Base-by-base conservation (phyloP, 1,284 basidiomycete species). In the Ganoderma resinaceum region DNA sequence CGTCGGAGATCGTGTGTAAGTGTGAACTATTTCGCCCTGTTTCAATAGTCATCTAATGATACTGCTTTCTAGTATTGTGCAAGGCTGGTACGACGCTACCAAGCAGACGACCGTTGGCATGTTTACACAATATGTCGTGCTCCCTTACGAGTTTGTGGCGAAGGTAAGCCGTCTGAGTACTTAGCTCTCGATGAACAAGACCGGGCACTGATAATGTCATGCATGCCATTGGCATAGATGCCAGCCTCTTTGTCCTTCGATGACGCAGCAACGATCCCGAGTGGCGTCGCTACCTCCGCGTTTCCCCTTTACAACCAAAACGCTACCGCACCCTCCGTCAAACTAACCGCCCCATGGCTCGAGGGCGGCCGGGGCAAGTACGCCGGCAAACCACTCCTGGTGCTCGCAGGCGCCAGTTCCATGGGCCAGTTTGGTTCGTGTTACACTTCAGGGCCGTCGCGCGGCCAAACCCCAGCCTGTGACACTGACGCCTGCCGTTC, bases 1-100 rank as follows among this genome's bases (percentile, higher is more conserved):
- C 38, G 75, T 80, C 1, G 85, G 86, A 4, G 84, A 87, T 66
- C 80, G 75, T 68, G 81, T 86, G 78, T 79, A 75, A 12, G 61
- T 86, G 77, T 78, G 74, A 9, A 3, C 18, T 9, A n/a, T 26
- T 2, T 11, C 20, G n/a, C 31, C 18, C 7, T n/a, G 42, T 1
- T 62, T 53, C 4, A 12, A 26, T 16, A 14, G 20, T 43, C 49
- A 35, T 18, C n/a, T n/a, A n/a, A 20, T 18, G 3, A n/a, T n/a
- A 5, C 31, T 11, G 14, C 20, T 14, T 12, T 26, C 14, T 37
- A 63, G 62, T 9, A 6, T 53, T 16, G 49, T 40, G 9, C 31
- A 63, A 37, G 62, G 62, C 33, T 35, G 42, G 33, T 52, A 53
- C n/a, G 55, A 58, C 33, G 20, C 11, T 20, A 35, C 9, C 55